These are phyloP conservation scores for Scheffersomyces insectosa DNA, from an alignment of 1,139 yeast genomes.

Conservation along the genomic window DNA sequence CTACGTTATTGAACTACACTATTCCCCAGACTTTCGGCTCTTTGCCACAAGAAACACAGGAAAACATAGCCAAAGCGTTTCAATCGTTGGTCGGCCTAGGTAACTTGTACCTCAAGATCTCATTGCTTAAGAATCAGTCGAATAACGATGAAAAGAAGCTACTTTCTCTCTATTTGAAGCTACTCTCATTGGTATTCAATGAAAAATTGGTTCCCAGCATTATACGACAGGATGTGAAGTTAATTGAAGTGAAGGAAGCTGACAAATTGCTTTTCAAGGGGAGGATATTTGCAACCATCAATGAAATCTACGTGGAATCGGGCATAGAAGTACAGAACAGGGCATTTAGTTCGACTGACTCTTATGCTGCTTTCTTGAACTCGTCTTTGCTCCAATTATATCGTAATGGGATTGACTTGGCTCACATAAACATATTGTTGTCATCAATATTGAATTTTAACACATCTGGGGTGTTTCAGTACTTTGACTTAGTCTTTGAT, in stretches of 20 bases:
- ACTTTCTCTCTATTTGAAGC: conserved; percentile 6
- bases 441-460: conserved; percentile 27
- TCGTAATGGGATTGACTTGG: conserved; percentile 5
- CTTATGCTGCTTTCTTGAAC: conserved; percentile 24
- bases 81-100: conserved; percentile 31
- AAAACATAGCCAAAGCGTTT: conserved; percentile 15
- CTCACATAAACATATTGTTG: conserved; percentile 21
- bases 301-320: conserved; percentile 19
- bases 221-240: conserved; percentile 5
- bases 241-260: conserved; percentile 28
- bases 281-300: conserved; percentile 22
- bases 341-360: conserved; percentile 19
- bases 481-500: conserved; percentile 27
- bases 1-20: conserved; percentile 30
- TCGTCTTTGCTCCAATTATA: conserved; percentile 16
- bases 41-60: conserved; percentile 14
- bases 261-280: conserved; percentile 43
- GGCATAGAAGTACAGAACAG: conserved; percentile 9
- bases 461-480: conserved; percentile 13
- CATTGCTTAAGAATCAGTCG: conserved; percentile 3
- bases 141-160: conserved; percentile 1
- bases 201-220: conserved; percentile 18
- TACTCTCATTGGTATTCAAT: conserved; percentile 18
- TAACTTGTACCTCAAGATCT: conserved; percentile 24
- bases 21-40: conserved; percentile 27